A percentile compares a stretch with the other conserved stretches of the same genome.
Conservation (phyloP, 176 grass and related monocot genomes). For the Zoysia japonica region DNA sequence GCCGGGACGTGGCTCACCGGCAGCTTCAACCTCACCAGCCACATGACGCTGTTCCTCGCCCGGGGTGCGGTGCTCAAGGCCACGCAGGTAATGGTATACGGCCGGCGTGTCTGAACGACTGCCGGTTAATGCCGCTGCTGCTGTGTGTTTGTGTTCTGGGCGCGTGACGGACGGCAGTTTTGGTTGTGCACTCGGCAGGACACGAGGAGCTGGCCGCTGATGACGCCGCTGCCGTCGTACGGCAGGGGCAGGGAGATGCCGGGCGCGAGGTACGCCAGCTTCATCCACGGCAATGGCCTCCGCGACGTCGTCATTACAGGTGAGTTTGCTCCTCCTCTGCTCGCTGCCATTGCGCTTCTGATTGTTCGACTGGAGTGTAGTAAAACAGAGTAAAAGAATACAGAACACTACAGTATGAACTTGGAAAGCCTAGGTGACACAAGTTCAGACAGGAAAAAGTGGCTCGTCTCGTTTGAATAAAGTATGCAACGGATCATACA, state of each 20-base stretch:
- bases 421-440: conserved; percentile 3
- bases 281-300: conserved; percentile 79
- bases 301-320: conserved; percentile 86
- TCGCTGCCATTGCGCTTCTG: too few species aligned
- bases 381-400: background rate
- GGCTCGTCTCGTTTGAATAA: background rate
- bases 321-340: background rate
- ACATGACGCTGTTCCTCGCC: conserved; percentile 84
- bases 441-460: background rate
- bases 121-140: too few species aligned
- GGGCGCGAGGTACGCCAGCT: conserved; percentile 59
- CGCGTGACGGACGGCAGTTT: background rate
- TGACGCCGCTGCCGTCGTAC: conserved; percentile 85
- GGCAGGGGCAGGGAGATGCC: conserved; percentile 79
- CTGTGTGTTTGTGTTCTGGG: background rate
- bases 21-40: conserved; percentile 89
- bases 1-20: conserved; percentile 81
- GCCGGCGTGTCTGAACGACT: too few species aligned
- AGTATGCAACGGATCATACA: background rate
- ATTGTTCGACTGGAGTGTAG: too few species aligned
- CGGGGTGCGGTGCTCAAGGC: conserved; percentile 74
- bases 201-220: conserved; percentile 67
- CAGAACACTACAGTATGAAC: background rate
- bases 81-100: conserved; percentile 13
- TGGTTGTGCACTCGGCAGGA: conserved; percentile 40